phyloP scores from a whole-genome alignment of 495 filamentous ascomycete species.

The Penicillium tannophilum region DNA sequence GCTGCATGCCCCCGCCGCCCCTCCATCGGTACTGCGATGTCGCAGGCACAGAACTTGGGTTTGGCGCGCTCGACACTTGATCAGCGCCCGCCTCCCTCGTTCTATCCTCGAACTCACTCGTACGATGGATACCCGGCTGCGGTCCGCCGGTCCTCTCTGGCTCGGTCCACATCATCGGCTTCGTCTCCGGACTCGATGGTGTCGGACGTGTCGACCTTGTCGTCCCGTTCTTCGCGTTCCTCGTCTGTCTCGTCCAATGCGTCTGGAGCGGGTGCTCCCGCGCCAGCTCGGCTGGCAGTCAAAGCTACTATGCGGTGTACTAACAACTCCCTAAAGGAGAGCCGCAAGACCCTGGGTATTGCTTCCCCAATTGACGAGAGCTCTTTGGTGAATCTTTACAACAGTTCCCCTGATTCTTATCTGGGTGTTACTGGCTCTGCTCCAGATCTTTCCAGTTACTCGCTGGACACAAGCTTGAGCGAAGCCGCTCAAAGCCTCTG shows the following conservation, averaged over 20 bases:
- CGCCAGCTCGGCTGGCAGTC: constrained; percentile 68
- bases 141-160: constrained; percentile 72
- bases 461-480: constrained; percentile 42
- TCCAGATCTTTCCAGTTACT: constrained; percentile 53
- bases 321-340: constrained; percentile 53
- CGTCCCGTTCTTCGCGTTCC: constrained; percentile 66
- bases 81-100: constrained; percentile 51
- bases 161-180: constrained; percentile 72
- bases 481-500: constrained; percentile 71
- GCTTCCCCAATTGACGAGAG: constrained; percentile 53
- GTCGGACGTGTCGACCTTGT: constrained; percentile 70
- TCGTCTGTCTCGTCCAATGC: constrained; percentile 75
- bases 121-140: constrained; percentile 50
- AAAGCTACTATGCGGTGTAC: constrained; percentile 83
- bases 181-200: constrained; percentile 93
- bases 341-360: constrained; percentile 41
- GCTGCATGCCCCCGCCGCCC: constrained; percentile 55
- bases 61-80: constrained; percentile 64
- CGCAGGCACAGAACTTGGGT: constrained; percentile 66
- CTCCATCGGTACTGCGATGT: constrained; percentile 81
- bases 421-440: constrained; percentile 51
- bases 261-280: constrained; percentile 65
- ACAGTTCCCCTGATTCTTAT: constrained; percentile 63
- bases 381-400: constrained; percentile 47
- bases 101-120: constrained; percentile 54